Conservation (phyloP, 768 basidiomycete genomes). For the Lactarius psammicola region DNA sequence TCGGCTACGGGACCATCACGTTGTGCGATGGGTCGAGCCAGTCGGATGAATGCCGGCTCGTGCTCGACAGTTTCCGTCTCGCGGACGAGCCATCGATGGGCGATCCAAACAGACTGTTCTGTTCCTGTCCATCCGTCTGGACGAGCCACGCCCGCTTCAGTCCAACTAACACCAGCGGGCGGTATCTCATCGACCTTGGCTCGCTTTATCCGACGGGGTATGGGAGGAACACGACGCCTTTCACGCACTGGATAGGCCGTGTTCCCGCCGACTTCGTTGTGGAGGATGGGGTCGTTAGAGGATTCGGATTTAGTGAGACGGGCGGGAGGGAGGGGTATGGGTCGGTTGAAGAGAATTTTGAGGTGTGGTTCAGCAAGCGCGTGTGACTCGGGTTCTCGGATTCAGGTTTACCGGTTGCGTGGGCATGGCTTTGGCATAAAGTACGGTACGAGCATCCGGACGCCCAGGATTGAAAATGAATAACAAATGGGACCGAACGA, state of each 20-base stretch:
- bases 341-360: slow-evolving; percentile 4
- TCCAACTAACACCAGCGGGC: not conserved
- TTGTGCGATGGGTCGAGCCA: slow-evolving; percentile 13
- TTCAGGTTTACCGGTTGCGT: too few species aligned
- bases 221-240: slow-evolving; percentile 17
- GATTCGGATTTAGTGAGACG: slow-evolving; percentile 7
- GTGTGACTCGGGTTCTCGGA: not conserved
- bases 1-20: slow-evolving; percentile 5
- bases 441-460: too few species aligned
- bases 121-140: not conserved
- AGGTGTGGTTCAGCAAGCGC: slow-evolving; percentile 17
- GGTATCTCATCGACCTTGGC: not conserved
- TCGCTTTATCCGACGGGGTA: slow-evolving; percentile 20
- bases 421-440: too few species aligned
- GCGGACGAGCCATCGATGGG: slow-evolving; percentile 4
- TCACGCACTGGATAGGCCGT: not conserved
- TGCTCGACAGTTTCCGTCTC: slow-evolving; percentile 13
- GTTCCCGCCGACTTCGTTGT: not conserved
- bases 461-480: too few species aligned
- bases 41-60: slow-evolving; percentile 10
- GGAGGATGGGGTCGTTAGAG: not conserved
- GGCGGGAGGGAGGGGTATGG: not conserved
- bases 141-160: not conserved
- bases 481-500: too few species aligned
- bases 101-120: slow-evolving; percentile 5